Percentiles rank a stretch among this genome's conserved stretches.
Conservation (phyloP, 208 protist genomes). For the Trypanosomatidae sp. region DNA sequence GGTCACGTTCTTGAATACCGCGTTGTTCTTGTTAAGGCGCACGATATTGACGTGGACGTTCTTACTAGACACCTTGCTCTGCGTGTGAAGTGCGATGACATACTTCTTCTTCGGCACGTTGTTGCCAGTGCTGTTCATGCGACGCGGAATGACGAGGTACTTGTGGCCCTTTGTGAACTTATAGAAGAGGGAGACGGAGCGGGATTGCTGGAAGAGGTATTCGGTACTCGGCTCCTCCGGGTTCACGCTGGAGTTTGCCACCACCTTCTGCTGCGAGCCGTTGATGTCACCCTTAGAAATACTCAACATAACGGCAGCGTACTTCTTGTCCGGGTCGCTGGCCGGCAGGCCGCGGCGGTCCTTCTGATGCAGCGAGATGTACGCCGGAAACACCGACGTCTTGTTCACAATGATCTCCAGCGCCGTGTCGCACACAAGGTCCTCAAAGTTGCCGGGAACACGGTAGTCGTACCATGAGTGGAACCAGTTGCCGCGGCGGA, state of each 20-base stretch:
- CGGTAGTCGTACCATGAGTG: constrained; percentile 55
- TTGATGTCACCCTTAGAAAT: constrained; percentile 31
- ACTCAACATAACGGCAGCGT: constrained; percentile 51
- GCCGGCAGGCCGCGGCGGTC: constrained; percentile 41
- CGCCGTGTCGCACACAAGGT: constrained; percentile 36
- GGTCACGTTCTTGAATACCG: constrained; percentile 40
- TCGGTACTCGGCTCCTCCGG: constrained; percentile 39
- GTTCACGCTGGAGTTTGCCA: constrained; percentile 38
- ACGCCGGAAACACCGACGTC: constrained; percentile 34
- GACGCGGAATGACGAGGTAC: constrained; percentile 49
- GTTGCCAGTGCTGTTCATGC: constrained; percentile 44
- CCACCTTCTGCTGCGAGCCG: constrained; percentile 30
- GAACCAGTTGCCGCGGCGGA: constrained; percentile 39
- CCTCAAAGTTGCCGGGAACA: constrained; percentile 40
- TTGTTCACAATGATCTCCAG: constrained; percentile 46
- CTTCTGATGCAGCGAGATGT: constrained; percentile 51
- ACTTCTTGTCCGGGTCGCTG: constrained; percentile 41
- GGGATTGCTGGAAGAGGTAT: constrained; percentile 44
- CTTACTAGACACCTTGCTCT: constrained; percentile 17
- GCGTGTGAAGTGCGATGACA: constrained; percentile 32
- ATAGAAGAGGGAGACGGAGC: constrained; percentile 39
- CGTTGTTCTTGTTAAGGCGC: constrained; percentile 28
- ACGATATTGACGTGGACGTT: constrained; percentile 37
- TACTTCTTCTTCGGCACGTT: constrained; percentile 42
- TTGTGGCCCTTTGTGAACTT: constrained; percentile 36